A percentile compares a stretch with the other conserved stretches of the same genome.
phyloP scores from a whole-genome alignment of 257 asterid species.

The Scutellaria barbata region DNA sequence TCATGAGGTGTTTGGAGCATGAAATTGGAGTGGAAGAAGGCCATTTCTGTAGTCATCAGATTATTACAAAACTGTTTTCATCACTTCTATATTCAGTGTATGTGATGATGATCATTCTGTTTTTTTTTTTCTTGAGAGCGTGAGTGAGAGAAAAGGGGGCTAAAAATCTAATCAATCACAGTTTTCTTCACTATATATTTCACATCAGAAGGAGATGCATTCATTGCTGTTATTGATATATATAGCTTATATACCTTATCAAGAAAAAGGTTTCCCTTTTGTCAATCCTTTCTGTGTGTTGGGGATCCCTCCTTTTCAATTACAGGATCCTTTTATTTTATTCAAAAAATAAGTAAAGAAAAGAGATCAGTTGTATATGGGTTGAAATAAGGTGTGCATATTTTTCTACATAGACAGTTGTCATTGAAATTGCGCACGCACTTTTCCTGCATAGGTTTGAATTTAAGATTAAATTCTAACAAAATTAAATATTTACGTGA shows the following conservation, averaged over 20 bases:
- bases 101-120: conserved; percentile 37
- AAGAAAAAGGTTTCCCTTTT: conserved; percentile 38
- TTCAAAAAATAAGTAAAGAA: neutral
- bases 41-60: conserved; percentile 54
- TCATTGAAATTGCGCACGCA: conserved; percentile 59
- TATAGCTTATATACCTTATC: conserved; percentile 70
- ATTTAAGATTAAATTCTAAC: conserved; percentile 37
- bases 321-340: neutral
- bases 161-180: conserved; percentile 21
- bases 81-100: conserved; percentile 33
- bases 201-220: conserved; percentile 45
- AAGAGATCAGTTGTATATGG: neutral
- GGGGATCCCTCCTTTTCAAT: conserved; percentile 36
- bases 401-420: conserved; percentile 77
- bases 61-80: neutral
- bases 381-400: conserved; percentile 52
- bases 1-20: conserved; percentile 73
- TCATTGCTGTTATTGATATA: conserved; percentile 45
- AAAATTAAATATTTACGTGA: no score
- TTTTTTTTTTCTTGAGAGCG: no score
- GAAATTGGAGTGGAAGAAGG: conserved; percentile 84
- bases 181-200: conserved; percentile 25
- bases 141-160: no score
- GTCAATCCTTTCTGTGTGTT: conserved; percentile 34
- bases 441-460: conserved; percentile 50